Conservation (phyloP, 768 basidiomycete species). For the Naganishia onofrii region DNA sequence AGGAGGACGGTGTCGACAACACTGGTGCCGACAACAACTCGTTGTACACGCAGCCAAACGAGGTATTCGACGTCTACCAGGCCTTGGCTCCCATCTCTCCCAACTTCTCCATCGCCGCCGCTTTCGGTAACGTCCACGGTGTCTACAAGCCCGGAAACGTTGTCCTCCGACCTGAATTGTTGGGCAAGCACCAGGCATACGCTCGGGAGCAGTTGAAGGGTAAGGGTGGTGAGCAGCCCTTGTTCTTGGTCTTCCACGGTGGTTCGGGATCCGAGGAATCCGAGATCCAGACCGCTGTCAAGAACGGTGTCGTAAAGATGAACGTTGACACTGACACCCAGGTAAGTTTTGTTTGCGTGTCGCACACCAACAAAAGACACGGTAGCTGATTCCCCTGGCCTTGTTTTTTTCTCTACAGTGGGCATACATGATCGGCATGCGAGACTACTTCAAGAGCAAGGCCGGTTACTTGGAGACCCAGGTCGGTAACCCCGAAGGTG, state of each 20-base stretch:
- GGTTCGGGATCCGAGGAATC: constrained; percentile 96
- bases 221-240: constrained; percentile 60
- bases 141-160: constrained; percentile 99
- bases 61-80: constrained; percentile 84
- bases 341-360: neutral
- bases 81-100: constrained; percentile 80
- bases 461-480: constrained; percentile 82
- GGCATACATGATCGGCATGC: constrained; percentile 81
- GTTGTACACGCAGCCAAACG: constrained; percentile 96
- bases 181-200: constrained; percentile 83
- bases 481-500: constrained; percentile 94
- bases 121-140: constrained; percentile 92
- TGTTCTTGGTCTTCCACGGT: constrained; percentile 99
- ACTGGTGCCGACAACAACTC: constrained; percentile 86
- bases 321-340: constrained; percentile 78
- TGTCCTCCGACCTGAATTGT: constrained; percentile 81
- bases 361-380: constrained; percentile 26
- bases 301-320: constrained; percentile 96
- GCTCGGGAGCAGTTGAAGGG: constrained; percentile 67
- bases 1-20: constrained; percentile 99
- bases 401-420: constrained; percentile 71
- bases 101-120: constrained; percentile 96
- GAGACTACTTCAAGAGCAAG: constrained; percentile 85
- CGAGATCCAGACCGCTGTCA: constrained; percentile 88
- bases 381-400: neutral